Conservation (phyloP, 2,329 filamentous ascomycete species). For the Aspergillus sergii region DNA sequence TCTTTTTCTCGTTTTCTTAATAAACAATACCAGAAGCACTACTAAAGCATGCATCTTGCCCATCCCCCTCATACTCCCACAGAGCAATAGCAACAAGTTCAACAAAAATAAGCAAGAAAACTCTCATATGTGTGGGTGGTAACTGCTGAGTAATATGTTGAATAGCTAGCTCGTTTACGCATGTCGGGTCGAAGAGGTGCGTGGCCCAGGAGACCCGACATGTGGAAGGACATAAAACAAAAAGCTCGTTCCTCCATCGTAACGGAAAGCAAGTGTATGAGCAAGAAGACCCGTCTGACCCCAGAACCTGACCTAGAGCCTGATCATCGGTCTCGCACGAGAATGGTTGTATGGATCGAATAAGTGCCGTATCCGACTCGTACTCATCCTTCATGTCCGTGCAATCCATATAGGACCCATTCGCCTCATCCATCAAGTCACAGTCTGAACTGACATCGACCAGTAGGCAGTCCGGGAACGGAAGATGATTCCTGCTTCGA, state of each 20-base stretch:
- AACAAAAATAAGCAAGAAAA: conserved; percentile 1
- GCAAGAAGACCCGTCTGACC: not conserved
- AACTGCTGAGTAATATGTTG: conserved; percentile 5
- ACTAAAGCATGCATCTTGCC: not conserved
- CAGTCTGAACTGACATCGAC: conserved; percentile 22
- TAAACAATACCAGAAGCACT: conserved; percentile 1
- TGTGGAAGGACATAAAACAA: conserved; percentile 8
- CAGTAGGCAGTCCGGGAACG: conserved; percentile 20
- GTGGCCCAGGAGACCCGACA: not conserved
- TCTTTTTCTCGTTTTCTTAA: not conserved
- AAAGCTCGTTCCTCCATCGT: conserved; percentile 10
- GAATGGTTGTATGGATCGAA: conserved; percentile 13
- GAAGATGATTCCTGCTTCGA: conserved; percentile 22
- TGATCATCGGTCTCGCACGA: conserved; percentile 11
- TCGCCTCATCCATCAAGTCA: conserved; percentile 22
- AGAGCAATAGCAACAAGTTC: conserved; percentile 6
- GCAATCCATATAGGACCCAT: conserved; percentile 19
- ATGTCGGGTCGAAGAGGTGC: not conserved
- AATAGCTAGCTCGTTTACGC: conserved; percentile 8
- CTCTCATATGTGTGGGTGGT: not conserved
- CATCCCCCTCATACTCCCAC: not conserved
- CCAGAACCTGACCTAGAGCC: conserved; percentile 2
- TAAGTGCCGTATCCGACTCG: conserved; percentile 21
- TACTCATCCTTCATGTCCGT: conserved; percentile 20
- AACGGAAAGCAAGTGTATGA: conserved; percentile 9